phyloP scores from a whole-genome alignment of 1,284 basidiomycete species.

The Anthracocystis walkeri region DNA sequence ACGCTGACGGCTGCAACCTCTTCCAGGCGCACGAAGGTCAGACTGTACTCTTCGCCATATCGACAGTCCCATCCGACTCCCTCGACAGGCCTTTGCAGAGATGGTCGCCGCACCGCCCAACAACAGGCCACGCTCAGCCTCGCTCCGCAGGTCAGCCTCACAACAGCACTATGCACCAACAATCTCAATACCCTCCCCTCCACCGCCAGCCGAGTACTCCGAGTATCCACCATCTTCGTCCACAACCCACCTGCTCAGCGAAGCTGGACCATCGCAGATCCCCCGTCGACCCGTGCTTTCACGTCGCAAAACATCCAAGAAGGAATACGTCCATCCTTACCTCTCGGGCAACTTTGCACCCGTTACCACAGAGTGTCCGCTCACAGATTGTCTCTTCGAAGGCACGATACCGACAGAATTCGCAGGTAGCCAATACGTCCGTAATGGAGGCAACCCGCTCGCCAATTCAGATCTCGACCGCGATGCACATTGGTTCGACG shows the following conservation, averaged over 20 bases:
- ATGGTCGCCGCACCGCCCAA: slow-evolving; percentile 8
- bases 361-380: slow-evolving; percentile 62
- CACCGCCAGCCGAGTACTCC: slow-evolving; percentile 6
- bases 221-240: slow-evolving; percentile 17
- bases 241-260: slow-evolving; percentile 6
- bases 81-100: not conserved
- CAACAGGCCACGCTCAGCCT: slow-evolving; percentile 18
- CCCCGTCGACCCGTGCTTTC: slow-evolving; percentile 38
- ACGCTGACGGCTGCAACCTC: not conserved
- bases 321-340: slow-evolving; percentile 65
- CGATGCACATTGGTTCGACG: slow-evolving; percentile 69
- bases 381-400: slow-evolving; percentile 62
- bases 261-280: slow-evolving; percentile 20
- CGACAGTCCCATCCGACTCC: not conserved
- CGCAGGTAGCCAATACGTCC: slow-evolving; percentile 70
- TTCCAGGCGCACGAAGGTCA: not conserved
- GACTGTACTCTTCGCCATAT: no score
- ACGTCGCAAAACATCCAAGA: slow-evolving; percentile 39
- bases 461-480: slow-evolving; percentile 52
- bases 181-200: slow-evolving; percentile 27
- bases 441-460: slow-evolving; percentile 73
- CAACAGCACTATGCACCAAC: slow-evolving; percentile 19
- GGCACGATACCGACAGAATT: slow-evolving; percentile 68
- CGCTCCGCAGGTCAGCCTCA: slow-evolving; percentile 11
- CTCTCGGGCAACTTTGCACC: slow-evolving; percentile 69